Evolutionary conservation across 192 early-diverging fungal species (phyloP), one percentile per base, ranked within the genome.

Genomic region (Umbelopsis vinacea): DNA sequence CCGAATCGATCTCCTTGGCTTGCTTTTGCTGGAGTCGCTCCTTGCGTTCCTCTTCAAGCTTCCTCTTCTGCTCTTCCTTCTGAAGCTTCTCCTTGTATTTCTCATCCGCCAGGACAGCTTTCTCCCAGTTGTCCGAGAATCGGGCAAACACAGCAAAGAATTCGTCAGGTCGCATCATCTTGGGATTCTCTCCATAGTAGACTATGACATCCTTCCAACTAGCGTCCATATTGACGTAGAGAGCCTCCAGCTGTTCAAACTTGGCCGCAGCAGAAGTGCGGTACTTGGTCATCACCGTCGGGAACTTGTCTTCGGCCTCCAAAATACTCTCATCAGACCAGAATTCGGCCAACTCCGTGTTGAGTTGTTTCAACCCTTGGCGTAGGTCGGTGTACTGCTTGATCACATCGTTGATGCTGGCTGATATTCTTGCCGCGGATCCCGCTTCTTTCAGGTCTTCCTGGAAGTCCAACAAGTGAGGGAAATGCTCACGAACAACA

Each of bases 91-190:
- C 73, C 43, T 76, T 79, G 57, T 82, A 78, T 38, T 84, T 79
- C n/a, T 78, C 52, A 40, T 45, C 66, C 1, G 19, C 48, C 6
- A 43, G 11, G 9, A 19, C 23, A 38, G 47, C 22, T 69, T 67
- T 67, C 73, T 87, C 85, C 70, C 90, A 94, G n/a, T 85, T 87
- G 11, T 85, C 83, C 0, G 83, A 79, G 55, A 94, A 94, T 8
- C 84, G 89, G 66, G 88, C 87, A 82, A 93, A 92, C 6, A 90
- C 82, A 52, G 90, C 87, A 81, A 94, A 94, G 75, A 94, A 93
- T 70, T 93, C 91, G 68, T 94, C 92, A 14, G 92, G 89, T 26
- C 86, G 83, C 78, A 87, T 92, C 4, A 82, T 74, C 7, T 80
- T 82, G 43, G 88, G 81, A 45, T 92, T 86, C 75, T 94, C 92